phyloP scores from a whole-genome alignment of 441 rosid species.

The Geranium incanum region DNA sequence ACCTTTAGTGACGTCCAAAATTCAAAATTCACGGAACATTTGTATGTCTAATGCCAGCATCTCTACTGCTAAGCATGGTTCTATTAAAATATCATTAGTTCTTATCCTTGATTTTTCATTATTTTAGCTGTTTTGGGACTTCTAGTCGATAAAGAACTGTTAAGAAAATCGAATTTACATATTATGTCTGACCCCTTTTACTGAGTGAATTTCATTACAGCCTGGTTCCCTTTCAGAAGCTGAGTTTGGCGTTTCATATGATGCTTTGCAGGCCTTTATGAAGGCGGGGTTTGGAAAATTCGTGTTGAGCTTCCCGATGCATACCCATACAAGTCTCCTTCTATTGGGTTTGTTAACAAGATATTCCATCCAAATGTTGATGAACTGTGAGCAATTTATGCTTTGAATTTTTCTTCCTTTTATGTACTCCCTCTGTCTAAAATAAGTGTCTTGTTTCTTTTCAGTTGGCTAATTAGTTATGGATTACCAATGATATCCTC shows the following conservation, averaged over 20 bases:
- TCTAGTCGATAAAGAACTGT: background rate
- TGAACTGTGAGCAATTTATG: conserved; percentile 52
- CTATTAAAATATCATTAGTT: background rate
- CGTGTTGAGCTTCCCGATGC: conserved; percentile 76
- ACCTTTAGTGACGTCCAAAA: background rate
- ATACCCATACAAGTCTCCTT: conserved; percentile 71
- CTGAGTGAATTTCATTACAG: background rate
- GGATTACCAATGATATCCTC: too few relatives aligned
- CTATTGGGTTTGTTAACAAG: conserved; percentile 65
- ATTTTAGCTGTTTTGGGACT: background rate
- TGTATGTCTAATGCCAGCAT: too few relatives aligned
- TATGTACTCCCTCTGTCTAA: background rate
- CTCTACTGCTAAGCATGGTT: background rate
- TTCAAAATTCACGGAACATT: background rate
- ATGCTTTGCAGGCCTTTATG: conserved; percentile 49
- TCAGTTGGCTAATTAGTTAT: too few relatives aligned
- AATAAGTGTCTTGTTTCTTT: too few relatives aligned
- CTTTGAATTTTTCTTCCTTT: conserved; percentile 3
- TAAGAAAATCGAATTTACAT: background rate
- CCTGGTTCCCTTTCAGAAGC: conserved; percentile 11
- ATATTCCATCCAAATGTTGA: conserved; percentile 78
- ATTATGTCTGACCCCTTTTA: conserved; percentile 5
- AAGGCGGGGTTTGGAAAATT: conserved; percentile 68
- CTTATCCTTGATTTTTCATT: background rate
- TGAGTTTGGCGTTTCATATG: conserved; percentile 1